A percentile compares a stretch with the other conserved stretches of the same genome.
phyloP scores from a whole-genome alignment of 1,284 basidiomycete species.

The Blastosporella zonata region DNA sequence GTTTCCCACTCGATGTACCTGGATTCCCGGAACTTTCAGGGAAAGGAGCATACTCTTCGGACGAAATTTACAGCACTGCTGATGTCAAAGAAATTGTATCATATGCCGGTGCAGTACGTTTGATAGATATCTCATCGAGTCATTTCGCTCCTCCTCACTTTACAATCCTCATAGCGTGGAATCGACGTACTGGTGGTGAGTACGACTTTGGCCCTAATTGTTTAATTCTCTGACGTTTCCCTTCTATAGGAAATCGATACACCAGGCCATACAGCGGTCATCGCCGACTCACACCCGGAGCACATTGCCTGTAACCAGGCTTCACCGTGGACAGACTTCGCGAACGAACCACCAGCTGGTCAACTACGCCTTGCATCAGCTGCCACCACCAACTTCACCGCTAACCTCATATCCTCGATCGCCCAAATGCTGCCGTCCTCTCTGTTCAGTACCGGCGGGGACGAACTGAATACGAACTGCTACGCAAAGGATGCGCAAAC shows the following conservation, averaged over 20 bases:
- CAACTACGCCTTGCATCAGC: conserved; percentile 69
- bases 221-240: background rate
- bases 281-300: conserved; percentile 59
- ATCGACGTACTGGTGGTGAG: conserved; percentile 21
- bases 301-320: conserved; percentile 60
- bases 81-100: conserved; percentile 56
- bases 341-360: conserved; percentile 77
- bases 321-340: conserved; percentile 55
- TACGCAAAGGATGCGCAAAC: conserved; percentile 64
- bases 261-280: conserved; percentile 70
- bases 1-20: conserved; percentile 64
- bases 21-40: conserved; percentile 53
- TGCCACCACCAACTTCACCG: conserved; percentile 37
- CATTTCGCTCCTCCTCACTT: background rate
- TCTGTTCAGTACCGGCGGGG: conserved; percentile 79
- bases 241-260: conserved; percentile 52
- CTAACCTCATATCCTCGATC: conserved; percentile 31
- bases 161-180: conserved; percentile 13
- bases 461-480: conserved; percentile 75
- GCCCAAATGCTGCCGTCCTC: conserved; percentile 50
- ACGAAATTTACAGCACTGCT: conserved; percentile 49
- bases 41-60: conserved; percentile 61
- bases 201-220: background rate
- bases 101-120: conserved; percentile 53
- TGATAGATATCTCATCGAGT: no score